Base-by-base conservation (phyloP, 1,284 basidiomycete genomes). In the Phlebopus sp. region DNA sequence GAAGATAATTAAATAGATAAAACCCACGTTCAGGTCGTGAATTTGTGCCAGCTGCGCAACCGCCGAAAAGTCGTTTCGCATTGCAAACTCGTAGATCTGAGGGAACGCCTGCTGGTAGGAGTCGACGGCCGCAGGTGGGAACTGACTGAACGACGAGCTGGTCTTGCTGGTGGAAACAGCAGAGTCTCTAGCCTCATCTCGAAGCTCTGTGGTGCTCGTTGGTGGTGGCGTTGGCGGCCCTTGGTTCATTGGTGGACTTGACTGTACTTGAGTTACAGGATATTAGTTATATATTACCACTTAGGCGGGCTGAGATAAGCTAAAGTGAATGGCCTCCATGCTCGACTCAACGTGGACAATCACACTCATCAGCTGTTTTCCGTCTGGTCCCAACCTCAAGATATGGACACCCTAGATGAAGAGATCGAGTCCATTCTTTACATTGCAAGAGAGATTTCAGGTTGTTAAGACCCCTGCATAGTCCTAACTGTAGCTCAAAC, bases 391-490 rank as follows among this genome's bases (percentile, higher is more conserved):
- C 27, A 29, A 29, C 25, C 38, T 47, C 47, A 45, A 45, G 52
- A 42, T 25, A 81, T 85, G 82, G 77, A 83, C 48, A 67, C 71
- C 13, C 69, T 77, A 46, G 77, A 81, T 52, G 86, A 90, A 44
- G 87, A 90, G 58, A 84, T 92, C 55, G 86, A 93, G 67, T 89
- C 86, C 41, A 81, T 94, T 53, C 71, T 95, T 25, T 93, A 90
- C 62, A 85, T 95, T 49, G 86, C 82, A 29, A 77, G 92, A 47
- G 92, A 95, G 70, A 77, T 90, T 50, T 92, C 86, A 71, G 90
- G 88, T 86, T 46, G 60, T 52, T 54, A 14, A 35, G 39, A 14
- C 42, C 49, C 46, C 52, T 42, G 21, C 36, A 37, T 29, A 36
- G 37, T 47, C 35, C 51, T 38, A 44, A 46, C 46, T 44, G 30